These are phyloP conservation scores for Aspergillus sp. DNA, from an alignment of 2,329 filamentous ascomycete species.

Conservation along the genomic window DNA sequence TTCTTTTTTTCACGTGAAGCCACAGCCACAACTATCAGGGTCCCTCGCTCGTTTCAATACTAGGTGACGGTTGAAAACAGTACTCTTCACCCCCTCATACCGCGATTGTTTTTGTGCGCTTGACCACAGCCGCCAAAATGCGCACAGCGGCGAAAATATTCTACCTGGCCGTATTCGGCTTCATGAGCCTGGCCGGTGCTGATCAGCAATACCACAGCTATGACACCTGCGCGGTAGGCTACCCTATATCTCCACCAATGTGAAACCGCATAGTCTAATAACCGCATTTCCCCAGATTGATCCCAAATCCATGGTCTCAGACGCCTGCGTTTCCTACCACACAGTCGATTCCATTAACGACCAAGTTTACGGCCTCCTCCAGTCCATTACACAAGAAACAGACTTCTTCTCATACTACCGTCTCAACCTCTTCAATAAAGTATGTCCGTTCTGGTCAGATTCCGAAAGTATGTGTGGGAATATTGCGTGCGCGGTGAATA, in stretches of 20 bases:
- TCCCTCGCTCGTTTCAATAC: background rate
- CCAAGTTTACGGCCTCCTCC: conserved; percentile 71
- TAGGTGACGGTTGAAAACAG: background rate
- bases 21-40: background rate
- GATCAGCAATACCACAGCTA: conserved; percentile 36
- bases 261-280: background rate
- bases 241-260: background rate
- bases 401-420: conserved; percentile 99
- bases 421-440: conserved; percentile 89
- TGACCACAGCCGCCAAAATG: conserved; percentile 41
- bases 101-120: background rate
- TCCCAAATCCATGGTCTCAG: conserved; percentile 82
- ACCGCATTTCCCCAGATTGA: conserved; percentile 64
- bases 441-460: conserved; percentile 95
- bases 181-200: conserved; percentile 53
- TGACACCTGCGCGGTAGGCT: conserved; percentile 58
- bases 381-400: conserved; percentile 79
- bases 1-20: background rate
- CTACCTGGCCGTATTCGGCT: conserved; percentile 62
- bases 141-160: conserved; percentile 56
- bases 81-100: background rate
- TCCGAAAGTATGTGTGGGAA: conserved; percentile 94
- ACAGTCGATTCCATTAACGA: conserved; percentile 83
- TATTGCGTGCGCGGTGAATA: conserved; percentile 93
- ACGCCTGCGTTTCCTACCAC: conserved; percentile 91